Evolutionary conservation across 495 filamentous ascomycete species (phyloP).

Genomic region (Talaromyces proteolyticus): DNA sequence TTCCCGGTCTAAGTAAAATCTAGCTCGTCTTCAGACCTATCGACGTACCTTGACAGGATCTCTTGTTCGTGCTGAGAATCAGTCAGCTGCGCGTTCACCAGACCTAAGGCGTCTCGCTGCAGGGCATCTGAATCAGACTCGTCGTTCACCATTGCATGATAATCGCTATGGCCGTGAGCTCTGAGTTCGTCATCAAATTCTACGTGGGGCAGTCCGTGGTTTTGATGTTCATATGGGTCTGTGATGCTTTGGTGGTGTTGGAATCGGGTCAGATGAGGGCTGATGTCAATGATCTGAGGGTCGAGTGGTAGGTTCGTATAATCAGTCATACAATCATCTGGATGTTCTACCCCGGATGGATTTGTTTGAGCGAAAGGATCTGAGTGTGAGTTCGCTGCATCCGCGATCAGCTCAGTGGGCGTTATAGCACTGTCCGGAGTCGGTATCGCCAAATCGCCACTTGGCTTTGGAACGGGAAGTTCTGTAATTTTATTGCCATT

Average conservation of each 20-base stretch:
- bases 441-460: constrained; percentile 20
- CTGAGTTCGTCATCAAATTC: constrained; percentile 37
- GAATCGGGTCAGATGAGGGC: constrained; percentile 32
- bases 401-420: constrained; percentile 22
- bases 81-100: constrained; percentile 34
- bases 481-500: constrained; percentile 15
- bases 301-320: constrained; percentile 38
- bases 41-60: constrained; percentile 35
- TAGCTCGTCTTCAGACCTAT: constrained; percentile 31
- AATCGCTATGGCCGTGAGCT: constrained; percentile 32
- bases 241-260: constrained; percentile 32
- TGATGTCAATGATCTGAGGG: constrained; percentile 38
- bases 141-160: constrained; percentile 42
- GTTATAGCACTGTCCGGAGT: constrained; percentile 10
- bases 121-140: constrained; percentile 29
- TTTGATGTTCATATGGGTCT: constrained; percentile 26
- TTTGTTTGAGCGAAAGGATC: constrained; percentile 29
- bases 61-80: constrained; percentile 40
- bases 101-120: constrained; percentile 31
- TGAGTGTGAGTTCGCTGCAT: constrained; percentile 21
- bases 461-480: background rate
- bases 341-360: constrained; percentile 16
- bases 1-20: constrained; percentile 31
- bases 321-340: constrained; percentile 27
- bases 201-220: constrained; percentile 19